phyloP scores from a whole-genome alignment of 2,329 filamentous ascomycete genomes.

The Orbilia blumenaviensis region DNA sequence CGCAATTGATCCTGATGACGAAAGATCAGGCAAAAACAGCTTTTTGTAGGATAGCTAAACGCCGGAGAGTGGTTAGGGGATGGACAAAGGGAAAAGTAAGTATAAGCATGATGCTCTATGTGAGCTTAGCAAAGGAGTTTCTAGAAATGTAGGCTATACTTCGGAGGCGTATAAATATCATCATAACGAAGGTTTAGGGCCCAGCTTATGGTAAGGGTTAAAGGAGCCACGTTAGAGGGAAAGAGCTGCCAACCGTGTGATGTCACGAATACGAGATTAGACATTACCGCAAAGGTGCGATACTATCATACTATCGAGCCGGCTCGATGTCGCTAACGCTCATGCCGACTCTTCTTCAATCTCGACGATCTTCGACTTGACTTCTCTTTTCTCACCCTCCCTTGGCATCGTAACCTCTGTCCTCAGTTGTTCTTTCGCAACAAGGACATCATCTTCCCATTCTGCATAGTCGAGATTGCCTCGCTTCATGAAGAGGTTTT shows the following conservation, averaged over 20 bases:
- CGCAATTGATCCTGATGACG: background rate
- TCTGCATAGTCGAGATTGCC: conserved; percentile 50
- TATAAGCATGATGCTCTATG: background rate
- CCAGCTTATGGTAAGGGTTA: too few relatives aligned
- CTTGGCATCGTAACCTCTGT: conserved; percentile 39
- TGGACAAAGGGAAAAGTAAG: background rate
- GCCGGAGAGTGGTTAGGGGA: background rate
- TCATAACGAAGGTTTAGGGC: too few relatives aligned
- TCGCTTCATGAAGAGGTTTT: conserved; percentile 51
- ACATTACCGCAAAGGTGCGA: too few relatives aligned
- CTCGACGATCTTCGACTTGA: conserved; percentile 16
- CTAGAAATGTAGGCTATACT: too few relatives aligned
- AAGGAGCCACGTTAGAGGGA: too few relatives aligned
- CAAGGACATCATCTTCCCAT: conserved; percentile 48
- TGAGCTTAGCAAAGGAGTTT: background rate
- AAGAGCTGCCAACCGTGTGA: too few relatives aligned
- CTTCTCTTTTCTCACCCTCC: conserved; percentile 10
- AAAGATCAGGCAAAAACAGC: background rate
- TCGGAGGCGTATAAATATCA: too few relatives aligned
- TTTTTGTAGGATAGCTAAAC: background rate
- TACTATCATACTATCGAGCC: background rate
- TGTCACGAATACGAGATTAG: too few relatives aligned
- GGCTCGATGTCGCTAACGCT: background rate
- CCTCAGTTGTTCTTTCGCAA: conserved; percentile 42
- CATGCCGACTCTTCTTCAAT: background rate